phyloP scores from a whole-genome alignment of 768 basidiomycete genomes.

The Podaxis sp. region DNA sequence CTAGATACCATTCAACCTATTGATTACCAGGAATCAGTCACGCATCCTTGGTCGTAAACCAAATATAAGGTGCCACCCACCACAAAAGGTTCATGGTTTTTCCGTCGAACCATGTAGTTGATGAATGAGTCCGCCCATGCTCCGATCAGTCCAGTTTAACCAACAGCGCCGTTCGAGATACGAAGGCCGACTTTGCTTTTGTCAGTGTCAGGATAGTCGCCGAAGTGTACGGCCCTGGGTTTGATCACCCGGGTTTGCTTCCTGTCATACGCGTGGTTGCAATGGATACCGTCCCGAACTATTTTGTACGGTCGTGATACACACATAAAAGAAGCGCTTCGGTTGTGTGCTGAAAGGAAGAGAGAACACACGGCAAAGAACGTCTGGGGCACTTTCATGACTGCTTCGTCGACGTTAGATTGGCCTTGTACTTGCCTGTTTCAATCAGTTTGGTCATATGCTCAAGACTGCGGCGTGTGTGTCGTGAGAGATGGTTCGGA shows the following conservation, averaged over 20 bases:
- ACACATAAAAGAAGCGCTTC: too few species aligned
- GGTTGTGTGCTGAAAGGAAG: too few species aligned
- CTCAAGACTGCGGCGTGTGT: too few species aligned
- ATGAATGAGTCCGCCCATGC: slow-evolving; percentile 50
- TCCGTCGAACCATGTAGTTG: slow-evolving; percentile 29
- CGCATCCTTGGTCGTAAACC: not conserved
- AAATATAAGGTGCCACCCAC: slow-evolving; percentile 21
- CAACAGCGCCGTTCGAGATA: slow-evolving; percentile 49
- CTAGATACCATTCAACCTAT: slow-evolving; percentile 56
- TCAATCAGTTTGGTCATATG: too few species aligned
- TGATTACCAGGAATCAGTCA: not conserved
- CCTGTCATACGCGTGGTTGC: too few species aligned
- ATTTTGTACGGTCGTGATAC: too few species aligned
- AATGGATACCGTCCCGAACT: too few species aligned
- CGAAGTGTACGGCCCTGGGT: slow-evolving; percentile 38
- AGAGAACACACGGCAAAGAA: too few species aligned
- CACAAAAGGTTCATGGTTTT: slow-evolving; percentile 30
- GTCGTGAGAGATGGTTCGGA: too few species aligned
- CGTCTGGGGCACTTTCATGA: too few species aligned
- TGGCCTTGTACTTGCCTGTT: too few species aligned
- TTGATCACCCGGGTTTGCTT: not conserved
- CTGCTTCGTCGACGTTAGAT: too few species aligned
- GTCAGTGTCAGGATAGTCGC: slow-evolving; percentile 30
- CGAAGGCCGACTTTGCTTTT: slow-evolving; percentile 36
- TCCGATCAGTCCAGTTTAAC: slow-evolving; percentile 47